These are phyloP conservation scores for Tricholoma matsutake DNA, from an alignment of 768 basidiomycete genomes.

Conservation along the genomic window DNA sequence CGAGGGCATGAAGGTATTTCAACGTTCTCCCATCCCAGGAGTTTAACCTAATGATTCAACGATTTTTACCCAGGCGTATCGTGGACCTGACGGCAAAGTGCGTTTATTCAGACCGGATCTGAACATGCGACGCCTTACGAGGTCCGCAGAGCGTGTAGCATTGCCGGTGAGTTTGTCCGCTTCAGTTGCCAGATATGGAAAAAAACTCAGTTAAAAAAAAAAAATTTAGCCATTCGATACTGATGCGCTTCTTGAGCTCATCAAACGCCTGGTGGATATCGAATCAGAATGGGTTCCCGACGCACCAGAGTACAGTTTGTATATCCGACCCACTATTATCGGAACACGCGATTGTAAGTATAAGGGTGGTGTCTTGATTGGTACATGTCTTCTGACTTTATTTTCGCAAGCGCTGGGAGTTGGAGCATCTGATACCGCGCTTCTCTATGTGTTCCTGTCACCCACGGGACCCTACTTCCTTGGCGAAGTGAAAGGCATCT, in stretches of 20 bases:
- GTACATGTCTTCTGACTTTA: conserved; percentile 32
- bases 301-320: conserved; percentile 72
- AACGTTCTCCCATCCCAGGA: background rate
- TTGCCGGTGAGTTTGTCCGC: conserved; percentile 50
- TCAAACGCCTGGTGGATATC: conserved; percentile 67
- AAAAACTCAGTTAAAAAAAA: background rate
- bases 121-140: conserved; percentile 81
- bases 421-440: conserved; percentile 65
- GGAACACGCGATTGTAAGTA: conserved; percentile 43
- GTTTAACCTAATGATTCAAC: background rate
- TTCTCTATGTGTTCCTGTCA: conserved; percentile 70
- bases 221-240: conserved; percentile 62
- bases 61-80: conserved; percentile 51
- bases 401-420: conserved; percentile 49
- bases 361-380: too few species aligned
- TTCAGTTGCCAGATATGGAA: background rate
- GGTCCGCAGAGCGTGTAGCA: conserved; percentile 67
- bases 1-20: conserved; percentile 75
- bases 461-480: conserved; percentile 79
- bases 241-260: conserved; percentile 62
- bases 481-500: conserved; percentile 54
- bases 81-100: conserved; percentile 66
- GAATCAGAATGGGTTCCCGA: conserved; percentile 88
- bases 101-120: conserved; percentile 79
- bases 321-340: conserved; percentile 80